Base-by-base conservation (phyloP, 116 monocot genomes). In the Dioscorea cayenensis region DNA sequence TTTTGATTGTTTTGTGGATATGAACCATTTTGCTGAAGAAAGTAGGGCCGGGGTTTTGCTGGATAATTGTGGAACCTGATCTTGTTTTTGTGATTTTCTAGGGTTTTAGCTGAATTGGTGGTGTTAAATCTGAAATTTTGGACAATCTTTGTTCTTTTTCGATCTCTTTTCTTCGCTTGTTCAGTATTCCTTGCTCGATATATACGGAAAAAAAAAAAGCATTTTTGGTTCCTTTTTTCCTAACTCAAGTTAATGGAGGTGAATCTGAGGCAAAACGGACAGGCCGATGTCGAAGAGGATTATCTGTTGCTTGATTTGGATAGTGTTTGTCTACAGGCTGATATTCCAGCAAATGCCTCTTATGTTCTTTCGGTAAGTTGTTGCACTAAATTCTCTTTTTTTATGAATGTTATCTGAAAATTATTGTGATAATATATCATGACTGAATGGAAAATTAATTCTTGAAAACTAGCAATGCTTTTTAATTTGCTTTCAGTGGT, bases 351-450 rank as follows among this genome's bases (percentile, higher is more conserved):
- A n/a, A 75, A 71, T 68, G 64, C 71, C 65, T 66, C 84, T 13
- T 84, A 76, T 84, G 67, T 67, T 23, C 73, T 84, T 32, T 84
- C 84, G 60, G 84, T 84, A 73, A 77, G 84, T 79, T 6, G 8
- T 28, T 6, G 27, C 17, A 22, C 35, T 25, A 19, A 19, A 12
- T 12, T 63, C 5, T 10, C 14, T 16, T 52, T 70, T 52, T 19
- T 10, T 7, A 0, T 66, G 20, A 4, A 23, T 14, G 7, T 68
- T 68, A 17, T 19, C 59, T 6, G 13, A 6, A 58, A 28, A 11
- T 28, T 63, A 32, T 63, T 13, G 10, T 63, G 25, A 11, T 23
- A 8, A 7, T 63, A 23, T 63, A 23, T 63, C 23, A 23, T 63
- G 25, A 22, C 23, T 63, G 14, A 14, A 20, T 36, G 8, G 36